Base-by-base conservation (phyloP, 2,329 filamentous ascomycete genomes). In the Alternaria conjuncta region DNA sequence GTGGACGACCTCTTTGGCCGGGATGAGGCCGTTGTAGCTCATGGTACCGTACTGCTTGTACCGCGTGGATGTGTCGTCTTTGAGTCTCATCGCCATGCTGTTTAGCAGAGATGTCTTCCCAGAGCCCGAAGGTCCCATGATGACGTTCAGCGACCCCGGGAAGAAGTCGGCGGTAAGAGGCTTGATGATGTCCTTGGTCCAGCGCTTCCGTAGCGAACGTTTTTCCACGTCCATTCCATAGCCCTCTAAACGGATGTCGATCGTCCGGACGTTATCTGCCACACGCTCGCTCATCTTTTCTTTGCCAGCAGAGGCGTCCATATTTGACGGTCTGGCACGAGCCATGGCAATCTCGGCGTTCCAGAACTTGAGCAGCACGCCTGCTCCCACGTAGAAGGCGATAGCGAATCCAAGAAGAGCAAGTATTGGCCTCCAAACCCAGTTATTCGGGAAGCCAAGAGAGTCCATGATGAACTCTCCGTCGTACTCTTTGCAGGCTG, bases 51-150 rank as follows among this genome's bases (percentile, higher is more conserved):
- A 83, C 3, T 86, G 82, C 5, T 81, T 83, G 71, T 94, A 94
- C 59, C 84, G 85, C 0, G 89, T 92, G 2, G 85, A 83, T 3
- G 88, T 68, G 2, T 87, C 88, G 60, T 87, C 88, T 25, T 88
- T 86, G 5, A 94, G 80, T 15, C 92, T 84, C 4, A 88, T 81
- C 1, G 92, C 90, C 86, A 94, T 91, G 2, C 89, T 85, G 72
- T 92, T 93, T 11, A 94, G 82, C 1, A 93, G 82, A 0, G 90
- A 91, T 0, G 91, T 93, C 77, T 94, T 94, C 1, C 92, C 92
- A 49, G 88, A 90, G 0, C 92, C 92, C 0, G 90, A 93, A 0
- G 92, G 92, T 0, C 92, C 92, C 91, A 94, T 93, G 67, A 94
- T 92, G 23, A 93, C 86, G 66, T 94, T 94, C 13, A 94, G 75